phyloP scores from a whole-genome alignment of 169 alveolate genomes.

The Theileria sp. region DNA sequence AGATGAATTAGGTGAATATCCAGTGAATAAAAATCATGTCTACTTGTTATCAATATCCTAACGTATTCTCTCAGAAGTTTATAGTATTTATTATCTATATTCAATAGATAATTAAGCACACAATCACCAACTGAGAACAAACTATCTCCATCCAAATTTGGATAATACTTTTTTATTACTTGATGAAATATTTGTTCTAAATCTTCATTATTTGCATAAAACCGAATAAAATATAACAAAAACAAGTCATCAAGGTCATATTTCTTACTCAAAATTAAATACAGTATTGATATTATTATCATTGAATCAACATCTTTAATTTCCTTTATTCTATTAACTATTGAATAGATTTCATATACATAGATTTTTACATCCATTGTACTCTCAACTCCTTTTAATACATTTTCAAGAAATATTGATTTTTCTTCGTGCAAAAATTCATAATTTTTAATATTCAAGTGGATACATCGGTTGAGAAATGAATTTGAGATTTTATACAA shows the following conservation, averaged over 20 bases:
- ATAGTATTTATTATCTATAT: not conserved
- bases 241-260: not conserved
- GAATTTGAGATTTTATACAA: slow-evolving; percentile 81
- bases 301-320: not conserved
- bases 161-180: not conserved
- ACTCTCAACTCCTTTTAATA: not conserved
- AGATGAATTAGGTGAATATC: not conserved
- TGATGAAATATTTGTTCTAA: not conserved
- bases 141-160: not conserved
- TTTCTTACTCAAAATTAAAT: not conserved
- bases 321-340: not conserved
- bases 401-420: not conserved
- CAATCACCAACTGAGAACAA: not conserved
- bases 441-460: slow-evolving; percentile 65
- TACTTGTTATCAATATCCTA: not conserved
- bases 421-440: not conserved
- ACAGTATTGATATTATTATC: not conserved
- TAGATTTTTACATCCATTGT: not conserved
- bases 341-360: not conserved
- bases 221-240: not conserved
- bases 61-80: not conserved
- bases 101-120: not conserved
- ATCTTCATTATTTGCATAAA: not conserved
- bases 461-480: slow-evolving; percentile 88
- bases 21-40: not conserved